These are phyloP conservation scores for Penicillium longicatenatum DNA, from an alignment of 495 filamentous ascomycete species.

Conservation along the genomic window DNA sequence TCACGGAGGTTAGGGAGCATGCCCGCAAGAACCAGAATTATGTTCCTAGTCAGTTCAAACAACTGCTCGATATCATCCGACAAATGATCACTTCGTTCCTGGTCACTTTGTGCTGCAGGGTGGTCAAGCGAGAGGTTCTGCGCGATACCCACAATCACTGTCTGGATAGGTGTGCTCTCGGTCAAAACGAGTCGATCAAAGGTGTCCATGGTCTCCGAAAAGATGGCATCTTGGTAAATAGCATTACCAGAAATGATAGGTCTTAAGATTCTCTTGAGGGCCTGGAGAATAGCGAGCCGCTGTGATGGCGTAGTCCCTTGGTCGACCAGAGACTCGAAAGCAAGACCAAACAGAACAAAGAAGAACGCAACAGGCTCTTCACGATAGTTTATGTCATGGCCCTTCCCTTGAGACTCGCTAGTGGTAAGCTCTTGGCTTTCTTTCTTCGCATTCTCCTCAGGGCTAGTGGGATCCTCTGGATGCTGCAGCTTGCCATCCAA, in stretches of 20 bases:
- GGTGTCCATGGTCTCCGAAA: slow-evolving; percentile 95
- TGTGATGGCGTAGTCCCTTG: slow-evolving; percentile 76
- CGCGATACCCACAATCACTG: slow-evolving; percentile 89
- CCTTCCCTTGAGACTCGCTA: slow-evolving; percentile 51
- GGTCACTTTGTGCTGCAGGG: slow-evolving; percentile 77
- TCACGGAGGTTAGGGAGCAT: slow-evolving; percentile 86
- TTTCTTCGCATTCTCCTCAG: slow-evolving; percentile 43
- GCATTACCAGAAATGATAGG: slow-evolving; percentile 95
- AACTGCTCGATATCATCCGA: slow-evolving; percentile 98
- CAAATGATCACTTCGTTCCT: slow-evolving; percentile 68
- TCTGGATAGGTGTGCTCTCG: slow-evolving; percentile 85
- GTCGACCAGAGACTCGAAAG: slow-evolving; percentile 90
- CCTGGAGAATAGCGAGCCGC: slow-evolving; percentile 84
- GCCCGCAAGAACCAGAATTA: slow-evolving; percentile 87
- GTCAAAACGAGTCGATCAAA: slow-evolving; percentile 92
- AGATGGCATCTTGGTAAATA: slow-evolving; percentile 93
- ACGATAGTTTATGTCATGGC: slow-evolving; percentile 88
- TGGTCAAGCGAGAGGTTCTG: slow-evolving; percentile 86
- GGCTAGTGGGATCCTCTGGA: slow-evolving; percentile 22
- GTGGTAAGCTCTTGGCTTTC: slow-evolving; percentile 46
- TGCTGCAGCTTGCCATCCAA: slow-evolving; percentile 72
- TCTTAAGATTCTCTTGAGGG: slow-evolving; percentile 90
- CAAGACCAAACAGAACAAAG: slow-evolving; percentile 95
- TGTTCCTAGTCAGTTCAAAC: slow-evolving; percentile 93
- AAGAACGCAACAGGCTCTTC: slow-evolving; percentile 99